Evolutionary conservation across 371 early-diverging fungal species (phyloP).

Genomic region (Saksenaea vasiformis): DNA sequence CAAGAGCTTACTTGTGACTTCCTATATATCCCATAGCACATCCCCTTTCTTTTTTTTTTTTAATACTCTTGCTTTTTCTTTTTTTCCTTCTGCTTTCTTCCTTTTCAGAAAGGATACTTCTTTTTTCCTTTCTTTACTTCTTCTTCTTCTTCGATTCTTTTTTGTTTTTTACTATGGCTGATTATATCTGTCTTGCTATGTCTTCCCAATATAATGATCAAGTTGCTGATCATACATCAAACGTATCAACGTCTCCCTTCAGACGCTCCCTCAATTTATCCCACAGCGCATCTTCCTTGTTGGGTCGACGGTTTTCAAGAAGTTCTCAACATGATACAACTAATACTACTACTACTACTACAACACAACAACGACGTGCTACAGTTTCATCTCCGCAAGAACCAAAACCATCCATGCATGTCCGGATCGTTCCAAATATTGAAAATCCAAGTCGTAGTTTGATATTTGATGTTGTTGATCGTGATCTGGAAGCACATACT

Average conservation of each 20-base stretch:
- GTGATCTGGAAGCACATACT: conserved; percentile 70
- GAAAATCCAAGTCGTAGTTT: conserved; percentile 73
- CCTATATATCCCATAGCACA: too few relatives aligned
- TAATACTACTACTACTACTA: not conserved
- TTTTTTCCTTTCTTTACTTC: not conserved
- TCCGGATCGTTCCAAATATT: conserved; percentile 79
- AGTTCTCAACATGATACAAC: not conserved
- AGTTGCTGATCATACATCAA: not conserved
- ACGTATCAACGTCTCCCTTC: not conserved
- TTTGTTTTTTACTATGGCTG: conserved; percentile 15
- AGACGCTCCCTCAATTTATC: conserved; percentile 18
- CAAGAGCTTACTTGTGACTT: too few relatives aligned
- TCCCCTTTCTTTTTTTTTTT: too few relatives aligned
- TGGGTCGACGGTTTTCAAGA: conserved; percentile 15
- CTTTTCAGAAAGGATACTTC: not conserved
- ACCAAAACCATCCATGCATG: conserved; percentile 35
- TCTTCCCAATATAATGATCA: conserved; percentile 17
- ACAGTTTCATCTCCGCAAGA: not conserved
- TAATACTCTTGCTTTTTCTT: too few relatives aligned
- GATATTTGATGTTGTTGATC: conserved; percentile 81
- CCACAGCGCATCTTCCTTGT: conserved; percentile 14
- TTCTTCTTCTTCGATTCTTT: not conserved
- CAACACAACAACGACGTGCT: not conserved
- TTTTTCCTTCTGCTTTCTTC: not conserved
- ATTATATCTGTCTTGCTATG: conserved; percentile 22